These are phyloP conservation scores for Helicostylum pulchrum DNA, from an alignment of 192 early-diverging fungal species.

Conservation along the genomic window DNA sequence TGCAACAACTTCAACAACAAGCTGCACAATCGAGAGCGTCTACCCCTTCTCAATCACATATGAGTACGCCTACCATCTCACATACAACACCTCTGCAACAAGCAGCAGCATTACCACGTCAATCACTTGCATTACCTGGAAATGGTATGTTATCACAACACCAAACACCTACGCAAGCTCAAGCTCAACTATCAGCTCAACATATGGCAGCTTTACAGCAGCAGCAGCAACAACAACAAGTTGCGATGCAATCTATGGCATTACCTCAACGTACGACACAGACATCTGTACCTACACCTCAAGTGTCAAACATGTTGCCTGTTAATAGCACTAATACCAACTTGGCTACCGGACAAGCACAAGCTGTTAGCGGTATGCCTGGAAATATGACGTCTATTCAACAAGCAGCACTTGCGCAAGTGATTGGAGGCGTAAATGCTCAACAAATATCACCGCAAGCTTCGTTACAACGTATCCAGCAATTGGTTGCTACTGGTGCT, in stretches of 20 bases:
- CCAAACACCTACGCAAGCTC: constrained; percentile 11
- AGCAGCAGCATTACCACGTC: constrained; percentile 1
- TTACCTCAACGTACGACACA: constrained; percentile 3
- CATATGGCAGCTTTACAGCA: constrained; percentile 15
- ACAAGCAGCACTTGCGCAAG: constrained; percentile 17
- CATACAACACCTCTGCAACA: constrained; percentile 10
- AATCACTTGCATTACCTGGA: constrained; percentile 1
- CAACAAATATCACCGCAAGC: constrained; percentile 20
- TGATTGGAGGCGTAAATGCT: constrained; percentile 7
- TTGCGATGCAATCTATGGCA: constrained; percentile 4
- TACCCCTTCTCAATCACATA: constrained; percentile 6
- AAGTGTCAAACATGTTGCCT: neutral
- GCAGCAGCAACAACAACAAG: constrained; percentile 14
- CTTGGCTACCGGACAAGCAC: constrained; percentile 2
- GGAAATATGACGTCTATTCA: neutral
- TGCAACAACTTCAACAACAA: neutral
- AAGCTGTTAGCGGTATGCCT: neutral
- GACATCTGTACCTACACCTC: neutral
- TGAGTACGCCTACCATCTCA: constrained; percentile 9
- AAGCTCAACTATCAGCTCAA: constrained; percentile 12
- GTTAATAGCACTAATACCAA: neutral
- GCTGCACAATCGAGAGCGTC: constrained; percentile 3
- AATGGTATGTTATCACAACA: constrained; percentile 4
- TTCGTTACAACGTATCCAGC: constrained; percentile 27
- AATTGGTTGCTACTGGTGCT: constrained; percentile 21